Base-by-base conservation (phyloP, 1,284 basidiomycete genomes). In the Ganoderma sinense region DNA sequence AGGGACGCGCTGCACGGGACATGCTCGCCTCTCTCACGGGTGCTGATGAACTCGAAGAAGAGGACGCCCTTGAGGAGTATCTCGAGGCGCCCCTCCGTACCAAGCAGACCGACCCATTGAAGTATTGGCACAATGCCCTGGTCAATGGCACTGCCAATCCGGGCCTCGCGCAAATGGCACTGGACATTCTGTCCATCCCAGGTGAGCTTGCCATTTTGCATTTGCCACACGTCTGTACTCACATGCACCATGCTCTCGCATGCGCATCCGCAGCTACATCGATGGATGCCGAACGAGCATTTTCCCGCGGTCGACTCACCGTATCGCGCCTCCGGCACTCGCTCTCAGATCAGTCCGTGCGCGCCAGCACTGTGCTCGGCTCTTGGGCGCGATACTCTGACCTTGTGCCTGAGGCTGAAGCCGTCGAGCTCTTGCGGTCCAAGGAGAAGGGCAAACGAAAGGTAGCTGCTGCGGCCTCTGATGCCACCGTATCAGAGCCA, bases 261-360 rank as follows among this genome's bases (percentile, higher is more conserved):
- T 26, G 26, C 53, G 66, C 63, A 41, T 43, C 67, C 23, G 59
- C 23, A 76, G 77, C 75, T 4, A 66, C 72, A 0, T 77, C 75
- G 0, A 74, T 70, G 20, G 72, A 78, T 56, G 71, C 75, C 36
- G 75, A 78, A 48, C 68, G 69, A 0, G 74, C 71, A 0, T 78
- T 78, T 59, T 78, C 74, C 1, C 61, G 58, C 1, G 73, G 73
- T 51, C 72, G 75, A 0, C 72, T 76, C 1, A 75, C 71, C 0
- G 72, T 77, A 2, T 74, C 73, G 0, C 75, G 75, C 56, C 72
- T 73, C 26, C 66, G 71, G 0, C 75, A 78, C 58, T 69, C 71
- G 0, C 69, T 78, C 0, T 68, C 65, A 23, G 71, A 78, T 23
- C 66, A 69, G 29, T 74, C 75, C 0, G 70, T 70, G 14, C 45